Base-by-base conservation (phyloP, 257 asterid species). In the Capsicum baccatum region DNA sequence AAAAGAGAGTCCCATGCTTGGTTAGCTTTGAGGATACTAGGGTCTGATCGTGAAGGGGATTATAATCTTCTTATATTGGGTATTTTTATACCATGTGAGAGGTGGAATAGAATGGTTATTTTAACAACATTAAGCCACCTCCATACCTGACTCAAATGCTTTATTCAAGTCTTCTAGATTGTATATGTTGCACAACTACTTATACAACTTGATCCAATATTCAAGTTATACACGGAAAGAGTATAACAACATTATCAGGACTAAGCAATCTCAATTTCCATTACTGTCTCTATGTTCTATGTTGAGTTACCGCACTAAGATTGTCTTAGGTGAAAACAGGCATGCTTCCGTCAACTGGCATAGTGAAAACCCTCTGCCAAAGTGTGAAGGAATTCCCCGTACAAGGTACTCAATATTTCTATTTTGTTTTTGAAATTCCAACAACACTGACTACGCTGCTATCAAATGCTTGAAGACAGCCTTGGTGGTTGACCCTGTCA, bases 401-500 rank as follows among this genome's bases (percentile, higher is more conserved):
- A 56, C 87, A 83, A 94, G 99, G 98, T 96, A 89, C 68, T 17
- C 37, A 50, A 52, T 76, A 52, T 54, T 52, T 76, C 42, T 76
- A 10, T 76, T 76, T 21, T 12, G 63, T 14, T 52, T 76, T 76
- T 76, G 21, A 26, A 76, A 26, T 76, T 21, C 14, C 3, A 2
- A 76, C 14, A 15, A 76, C 26, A 26, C 26, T 76, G 26, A 76
- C 81, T 76, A 76, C 54, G 63, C 47, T 76, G 44, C 48, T 62
- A 50, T 79, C 64, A 52, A 70, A 87, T 88, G 90, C 84, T 10
- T 89, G 86, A 90, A 91, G 93, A 88, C 92, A 96, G 99, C 97
- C 89, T 83, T 96, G 90, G 98, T 96, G 89, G 99, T 94, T 86
- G 99, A 96, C 91, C 99, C 99, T 86, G 99, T 96, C 81, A 92